Conservation (phyloP, 2,329 filamentous ascomycete species). For the Davidsoniella virescens region DNA sequence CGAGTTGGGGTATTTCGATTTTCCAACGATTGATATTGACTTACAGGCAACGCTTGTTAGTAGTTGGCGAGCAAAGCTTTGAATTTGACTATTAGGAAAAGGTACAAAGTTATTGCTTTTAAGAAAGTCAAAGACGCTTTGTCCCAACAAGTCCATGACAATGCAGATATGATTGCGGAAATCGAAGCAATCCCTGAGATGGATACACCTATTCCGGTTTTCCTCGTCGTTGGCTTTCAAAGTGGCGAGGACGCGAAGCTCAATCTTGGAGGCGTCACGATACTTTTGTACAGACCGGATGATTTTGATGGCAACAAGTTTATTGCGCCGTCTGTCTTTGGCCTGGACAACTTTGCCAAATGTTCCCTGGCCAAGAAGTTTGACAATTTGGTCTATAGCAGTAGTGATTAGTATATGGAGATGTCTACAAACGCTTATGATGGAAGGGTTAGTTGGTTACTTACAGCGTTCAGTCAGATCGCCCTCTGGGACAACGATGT, state of each 20-base stretch:
- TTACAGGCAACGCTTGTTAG: slow-evolving; percentile 96
- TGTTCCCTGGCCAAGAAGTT: slow-evolving; percentile 85
- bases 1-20: neutral
- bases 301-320: slow-evolving; percentile 85
- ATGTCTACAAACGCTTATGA: neutral
- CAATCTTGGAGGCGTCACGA: slow-evolving; percentile 86
- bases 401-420: neutral
- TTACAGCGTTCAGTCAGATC: slow-evolving; percentile 79
- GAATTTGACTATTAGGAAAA: slow-evolving; percentile 96
- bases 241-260: slow-evolving; percentile 81
- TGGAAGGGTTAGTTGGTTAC: neutral
- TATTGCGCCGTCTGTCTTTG: slow-evolving; percentile 59
- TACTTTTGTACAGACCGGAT: slow-evolving; percentile 98
- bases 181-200: slow-evolving; percentile 91
- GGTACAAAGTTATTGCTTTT: slow-evolving; percentile 92
- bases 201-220: slow-evolving; percentile 93
- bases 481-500: slow-evolving; percentile 78
- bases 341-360: slow-evolving; percentile 98
- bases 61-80: slow-evolving; percentile 86
- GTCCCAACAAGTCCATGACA: slow-evolving; percentile 62
- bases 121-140: slow-evolving; percentile 96
- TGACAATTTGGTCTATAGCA: slow-evolving; percentile 62
- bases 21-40: slow-evolving; percentile 22
- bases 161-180: slow-evolving; percentile 93
- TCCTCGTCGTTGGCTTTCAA: slow-evolving; percentile 78